These are phyloP conservation scores for Eucalyptus tenuipes DNA, from an alignment of 345 rosid species.

Conservation along the genomic window DNA sequence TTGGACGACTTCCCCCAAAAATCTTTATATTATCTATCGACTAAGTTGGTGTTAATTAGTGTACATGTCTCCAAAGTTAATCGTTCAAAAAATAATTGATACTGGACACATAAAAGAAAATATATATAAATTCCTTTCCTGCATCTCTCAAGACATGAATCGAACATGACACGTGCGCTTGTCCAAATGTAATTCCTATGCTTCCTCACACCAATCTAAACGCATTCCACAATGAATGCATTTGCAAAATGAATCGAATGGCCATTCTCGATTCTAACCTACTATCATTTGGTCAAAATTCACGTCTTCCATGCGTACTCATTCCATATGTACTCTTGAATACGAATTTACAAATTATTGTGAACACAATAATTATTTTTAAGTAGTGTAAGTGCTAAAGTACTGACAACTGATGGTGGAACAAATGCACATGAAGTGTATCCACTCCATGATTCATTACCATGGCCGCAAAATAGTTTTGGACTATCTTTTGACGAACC, in stretches of 20 bases:
- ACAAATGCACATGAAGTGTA: neutral
- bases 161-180: neutral
- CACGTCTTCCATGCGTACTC: neutral
- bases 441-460: neutral
- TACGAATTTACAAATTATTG: neutral
- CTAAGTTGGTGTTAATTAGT: neutral
- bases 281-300: neutral
- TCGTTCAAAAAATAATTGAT: neutral
- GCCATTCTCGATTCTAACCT: neutral
- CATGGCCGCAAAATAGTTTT: neutral
- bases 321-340: neutral
- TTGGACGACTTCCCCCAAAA: neutral
- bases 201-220: neutral
- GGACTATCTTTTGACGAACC: neutral
- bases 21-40: neutral
- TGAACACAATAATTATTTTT: neutral
- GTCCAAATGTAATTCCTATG: neutral
- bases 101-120: fast-evolving
- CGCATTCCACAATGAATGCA: neutral
- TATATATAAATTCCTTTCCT: neutral
- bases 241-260: neutral
- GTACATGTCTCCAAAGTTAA: neutral
- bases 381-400: neutral
- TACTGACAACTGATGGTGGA: neutral
- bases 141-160: neutral